Evolutionary conservation across 768 basidiomycete species (phyloP).

Genomic region (Trametopsis cervina): DNA sequence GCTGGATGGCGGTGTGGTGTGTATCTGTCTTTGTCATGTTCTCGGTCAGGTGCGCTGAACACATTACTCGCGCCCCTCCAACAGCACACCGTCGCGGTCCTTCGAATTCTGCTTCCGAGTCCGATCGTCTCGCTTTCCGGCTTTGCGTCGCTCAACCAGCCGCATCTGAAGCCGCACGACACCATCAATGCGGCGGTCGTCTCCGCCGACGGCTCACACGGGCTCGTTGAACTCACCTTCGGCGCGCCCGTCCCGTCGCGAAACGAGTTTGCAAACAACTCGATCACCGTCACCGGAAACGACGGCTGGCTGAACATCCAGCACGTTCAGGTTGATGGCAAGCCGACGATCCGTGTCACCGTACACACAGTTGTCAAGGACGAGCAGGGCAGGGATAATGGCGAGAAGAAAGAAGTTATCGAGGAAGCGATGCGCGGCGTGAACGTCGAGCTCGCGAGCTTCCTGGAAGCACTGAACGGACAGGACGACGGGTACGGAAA

Average conservation of each 20-base stretch:
- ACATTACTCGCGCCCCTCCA: not conserved
- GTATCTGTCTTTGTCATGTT: slow-evolving; percentile 21
- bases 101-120: slow-evolving; percentile 53
- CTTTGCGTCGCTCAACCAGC: slow-evolving; percentile 60
- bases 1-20: slow-evolving; percentile 75
- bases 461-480: slow-evolving; percentile 49
- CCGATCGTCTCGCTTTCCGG: slow-evolving; percentile 51
- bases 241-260: slow-evolving; percentile 44
- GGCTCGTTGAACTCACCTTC: slow-evolving; percentile 57
- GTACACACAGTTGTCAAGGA: slow-evolving; percentile 25
- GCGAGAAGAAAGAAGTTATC: slow-evolving; percentile 35
- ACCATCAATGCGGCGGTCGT: slow-evolving; percentile 57
- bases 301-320: slow-evolving; percentile 53
- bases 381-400: slow-evolving; percentile 36
- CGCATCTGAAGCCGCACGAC: slow-evolving; percentile 72
- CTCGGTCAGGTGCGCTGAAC: not conserved
- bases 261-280: slow-evolving; percentile 21
- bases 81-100: slow-evolving; percentile 61
- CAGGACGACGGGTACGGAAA: slow-evolving; percentile 48
- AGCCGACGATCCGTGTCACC: slow-evolving; percentile 25
- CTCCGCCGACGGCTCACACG: slow-evolving; percentile 43
- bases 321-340: slow-evolving; percentile 5
- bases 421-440: slow-evolving; percentile 48
- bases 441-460: slow-evolving; percentile 46
- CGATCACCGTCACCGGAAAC: slow-evolving; percentile 52